Evolutionary conservation across 805 yeast genomes (phyloP).

Genomic region (Metschnikowia henanensis): DNA sequence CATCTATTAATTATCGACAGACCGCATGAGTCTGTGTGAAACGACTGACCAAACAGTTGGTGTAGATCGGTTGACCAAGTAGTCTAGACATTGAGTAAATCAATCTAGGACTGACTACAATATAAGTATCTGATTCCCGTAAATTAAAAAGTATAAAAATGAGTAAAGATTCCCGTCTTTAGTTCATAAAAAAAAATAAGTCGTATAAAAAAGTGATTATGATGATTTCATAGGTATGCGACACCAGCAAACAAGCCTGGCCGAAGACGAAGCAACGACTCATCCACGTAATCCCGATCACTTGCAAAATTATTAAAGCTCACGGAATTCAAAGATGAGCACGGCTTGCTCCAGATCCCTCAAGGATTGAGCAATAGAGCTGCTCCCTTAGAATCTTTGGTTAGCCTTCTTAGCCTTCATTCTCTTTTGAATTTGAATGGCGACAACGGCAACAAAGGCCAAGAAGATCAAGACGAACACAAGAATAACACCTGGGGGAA

Average conservation of each 20-base stretch:
- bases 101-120: background rate
- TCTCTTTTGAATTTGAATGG: constrained; percentile 40
- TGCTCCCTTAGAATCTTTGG: constrained; percentile 21
- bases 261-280: background rate
- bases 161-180: constrained; percentile 22
- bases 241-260: background rate
- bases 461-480: constrained; percentile 60
- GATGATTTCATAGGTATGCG: constrained; percentile 8
- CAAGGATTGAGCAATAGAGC: background rate
- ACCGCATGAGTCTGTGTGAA: too few species aligned
- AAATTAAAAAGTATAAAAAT: constrained; percentile 18
- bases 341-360: background rate
- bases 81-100: too few species aligned
- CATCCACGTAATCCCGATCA: background rate
- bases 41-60: too few species aligned
- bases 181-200: constrained; percentile 7
- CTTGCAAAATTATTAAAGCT: background rate
- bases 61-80: too few species aligned
- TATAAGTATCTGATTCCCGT: constrained; percentile 19
- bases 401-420: constrained; percentile 42
- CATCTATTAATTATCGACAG: too few species aligned
- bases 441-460: constrained; percentile 37
- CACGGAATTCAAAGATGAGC: background rate
- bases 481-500: constrained; percentile 74
- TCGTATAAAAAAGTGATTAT: constrained; percentile 19